phyloP scores from a whole-genome alignment of 371 early-diverging fungal species.

The Rhizopus delemar region DNA sequence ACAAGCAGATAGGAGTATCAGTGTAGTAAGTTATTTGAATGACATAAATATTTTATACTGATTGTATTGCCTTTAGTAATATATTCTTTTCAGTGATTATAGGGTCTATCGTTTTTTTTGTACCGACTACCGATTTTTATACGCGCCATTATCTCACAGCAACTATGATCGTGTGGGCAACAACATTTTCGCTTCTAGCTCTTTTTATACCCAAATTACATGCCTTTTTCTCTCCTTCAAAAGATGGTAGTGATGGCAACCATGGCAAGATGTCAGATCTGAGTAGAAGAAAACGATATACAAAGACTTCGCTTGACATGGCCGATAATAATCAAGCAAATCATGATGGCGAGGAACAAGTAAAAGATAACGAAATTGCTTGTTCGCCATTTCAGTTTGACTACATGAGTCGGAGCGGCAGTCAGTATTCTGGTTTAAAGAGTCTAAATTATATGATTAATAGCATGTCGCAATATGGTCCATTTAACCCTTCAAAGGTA shows the following conservation, averaged over 20 bases:
- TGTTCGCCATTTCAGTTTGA: neutral
- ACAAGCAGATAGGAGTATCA: constrained; percentile 58
- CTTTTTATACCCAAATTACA: constrained; percentile 59
- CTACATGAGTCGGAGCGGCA: constrained; percentile 4
- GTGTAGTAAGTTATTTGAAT: constrained; percentile 53
- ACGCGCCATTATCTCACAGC: constrained; percentile 56
- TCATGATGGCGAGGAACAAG: neutral
- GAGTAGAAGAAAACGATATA: constrained; percentile 17
- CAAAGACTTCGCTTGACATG: constrained; percentile 1
- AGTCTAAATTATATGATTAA: constrained; percentile 37
- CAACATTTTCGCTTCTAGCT: constrained; percentile 54
- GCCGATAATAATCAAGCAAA: neutral
- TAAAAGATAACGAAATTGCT: neutral
- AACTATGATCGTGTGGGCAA: constrained; percentile 57
- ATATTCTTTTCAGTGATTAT: constrained; percentile 58
- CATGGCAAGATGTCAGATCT: constrained; percentile 32
- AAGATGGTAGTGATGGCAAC: neutral
- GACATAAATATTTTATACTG: neutral
- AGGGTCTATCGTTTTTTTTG: constrained; percentile 51
- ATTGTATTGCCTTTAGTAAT: constrained; percentile 35
- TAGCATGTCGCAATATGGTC: constrained; percentile 7
- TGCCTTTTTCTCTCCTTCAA: constrained; percentile 27
- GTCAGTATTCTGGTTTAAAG: constrained; percentile 20
- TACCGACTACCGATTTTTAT: constrained; percentile 52
- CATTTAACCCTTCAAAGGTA: constrained; percentile 10